Percentiles rank a stretch among this genome's conserved stretches.
These are phyloP conservation scores for Tetrapisispora phaffii DNA, from an alignment of 805 yeast genomes.

Conservation along the genomic window DNA sequence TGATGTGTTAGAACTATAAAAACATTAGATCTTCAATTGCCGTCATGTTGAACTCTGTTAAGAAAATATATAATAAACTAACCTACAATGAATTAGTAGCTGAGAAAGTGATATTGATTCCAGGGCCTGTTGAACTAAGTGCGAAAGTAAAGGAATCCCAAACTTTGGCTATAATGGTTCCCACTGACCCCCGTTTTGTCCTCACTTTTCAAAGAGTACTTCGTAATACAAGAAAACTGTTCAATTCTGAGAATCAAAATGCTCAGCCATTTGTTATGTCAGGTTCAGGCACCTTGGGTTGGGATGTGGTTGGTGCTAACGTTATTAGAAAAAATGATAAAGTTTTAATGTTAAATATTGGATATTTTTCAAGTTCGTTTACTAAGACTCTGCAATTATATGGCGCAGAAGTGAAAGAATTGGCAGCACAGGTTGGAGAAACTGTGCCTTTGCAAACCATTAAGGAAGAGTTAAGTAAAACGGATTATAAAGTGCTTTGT, in stretches of 20 bases:
- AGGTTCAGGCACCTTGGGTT: slow-evolving; percentile 92
- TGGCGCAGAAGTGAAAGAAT: slow-evolving; percentile 63
- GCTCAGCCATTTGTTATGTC: slow-evolving; percentile 68
- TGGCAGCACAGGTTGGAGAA: slow-evolving; percentile 68
- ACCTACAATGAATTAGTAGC: slow-evolving; percentile 4
- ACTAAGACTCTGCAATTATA: slow-evolving; percentile 65
- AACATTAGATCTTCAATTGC: neutral
- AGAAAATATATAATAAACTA: neutral
- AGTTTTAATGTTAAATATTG: slow-evolving; percentile 78
- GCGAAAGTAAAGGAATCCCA: slow-evolving; percentile 70
- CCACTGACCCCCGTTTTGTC: slow-evolving; percentile 78
- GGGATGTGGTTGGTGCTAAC: slow-evolving; percentile 85
- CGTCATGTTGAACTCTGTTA: neutral
- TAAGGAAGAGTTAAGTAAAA: slow-evolving; percentile 42
- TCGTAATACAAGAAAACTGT: slow-evolving; percentile 58
- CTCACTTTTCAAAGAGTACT: slow-evolving; percentile 61
- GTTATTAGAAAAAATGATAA: slow-evolving; percentile 58
- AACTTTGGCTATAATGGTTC: slow-evolving; percentile 80
- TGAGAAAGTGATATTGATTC: slow-evolving; percentile 43
- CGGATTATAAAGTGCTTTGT: slow-evolving; percentile 59
- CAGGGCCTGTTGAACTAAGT: slow-evolving; percentile 82
- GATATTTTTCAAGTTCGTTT: slow-evolving; percentile 78
- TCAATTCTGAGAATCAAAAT: slow-evolving; percentile 44
- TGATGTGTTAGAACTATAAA: neutral
- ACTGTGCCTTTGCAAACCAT: slow-evolving; percentile 48